These are phyloP conservation scores for Betula pendula DNA, from an alignment of 306 rosid species.

Conservation along the genomic window DNA sequence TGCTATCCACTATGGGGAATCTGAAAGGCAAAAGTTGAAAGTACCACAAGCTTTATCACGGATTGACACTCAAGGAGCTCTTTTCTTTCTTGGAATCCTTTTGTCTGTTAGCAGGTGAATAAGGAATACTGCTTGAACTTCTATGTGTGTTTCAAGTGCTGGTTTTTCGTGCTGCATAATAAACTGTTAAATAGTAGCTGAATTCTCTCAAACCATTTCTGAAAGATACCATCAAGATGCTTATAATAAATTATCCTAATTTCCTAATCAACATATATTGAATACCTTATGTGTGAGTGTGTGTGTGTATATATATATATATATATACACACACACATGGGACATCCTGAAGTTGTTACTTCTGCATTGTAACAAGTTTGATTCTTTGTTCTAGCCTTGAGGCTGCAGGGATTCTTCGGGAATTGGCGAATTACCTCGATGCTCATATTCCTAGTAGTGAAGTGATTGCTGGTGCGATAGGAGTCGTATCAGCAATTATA, in stretches of 20 bases:
- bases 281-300: neutral
- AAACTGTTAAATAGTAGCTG: constrained; percentile 6
- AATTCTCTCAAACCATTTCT: neutral
- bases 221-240: neutral
- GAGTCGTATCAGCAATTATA: constrained; percentile 80
- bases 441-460: constrained; percentile 65
- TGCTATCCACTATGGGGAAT: constrained; percentile 96
- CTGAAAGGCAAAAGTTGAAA: constrained; percentile 86
- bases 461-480: constrained; percentile 75
- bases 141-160: neutral
- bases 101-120: constrained; percentile 87
- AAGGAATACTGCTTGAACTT: neutral
- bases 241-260: neutral
- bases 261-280: neutral
- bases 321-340: neutral
- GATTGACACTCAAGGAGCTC: constrained; percentile 91
- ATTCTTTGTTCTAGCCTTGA: constrained; percentile 55
- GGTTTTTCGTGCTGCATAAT: neutral
- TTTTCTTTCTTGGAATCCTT: constrained; percentile 94
- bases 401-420: constrained; percentile 88
- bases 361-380: constrained; percentile 15
- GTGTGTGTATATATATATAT: too few relatives aligned
- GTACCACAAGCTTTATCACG: constrained; percentile 95
- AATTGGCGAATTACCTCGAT: constrained; percentile 82
- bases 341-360: neutral